phyloP scores from a whole-genome alignment of 768 basidiomycete species.

The Panaeolus papilionaceus region DNA sequence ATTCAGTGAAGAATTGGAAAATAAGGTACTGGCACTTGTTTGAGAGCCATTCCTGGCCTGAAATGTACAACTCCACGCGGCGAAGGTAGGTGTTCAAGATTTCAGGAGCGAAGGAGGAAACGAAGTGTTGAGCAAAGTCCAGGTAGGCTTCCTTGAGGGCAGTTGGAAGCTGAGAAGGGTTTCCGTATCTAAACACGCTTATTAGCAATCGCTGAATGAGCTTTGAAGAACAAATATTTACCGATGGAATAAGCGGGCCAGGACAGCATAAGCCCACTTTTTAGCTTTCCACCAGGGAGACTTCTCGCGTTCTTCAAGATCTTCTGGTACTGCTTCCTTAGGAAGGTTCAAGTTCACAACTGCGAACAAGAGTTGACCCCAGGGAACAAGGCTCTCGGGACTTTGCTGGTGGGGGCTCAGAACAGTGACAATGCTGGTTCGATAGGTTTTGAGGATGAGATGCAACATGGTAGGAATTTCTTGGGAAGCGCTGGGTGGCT shows the following conservation, averaged over 20 bases:
- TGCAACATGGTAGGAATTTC: conserved; percentile 88
- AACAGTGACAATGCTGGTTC: conserved; percentile 77
- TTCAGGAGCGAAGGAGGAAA: conserved; percentile 81
- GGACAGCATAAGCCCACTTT: conserved; percentile 89
- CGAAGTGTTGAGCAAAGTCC: conserved; percentile 79
- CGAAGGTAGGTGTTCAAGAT: conserved; percentile 82
- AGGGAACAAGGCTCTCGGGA: conserved; percentile 79
- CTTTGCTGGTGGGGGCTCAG: conserved; percentile 79
- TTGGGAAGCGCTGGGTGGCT: conserved; percentile 64
- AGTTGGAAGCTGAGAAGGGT: conserved; percentile 84
- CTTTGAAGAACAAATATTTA: conserved; percentile 29
- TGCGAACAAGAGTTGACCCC: conserved; percentile 84
- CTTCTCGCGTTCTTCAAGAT: conserved; percentile 77
- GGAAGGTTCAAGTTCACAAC: conserved; percentile 79
- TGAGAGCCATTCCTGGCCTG: conserved; percentile 77
- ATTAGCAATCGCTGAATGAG: background rate
- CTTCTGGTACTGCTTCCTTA: conserved; percentile 65
- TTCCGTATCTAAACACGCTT: conserved; percentile 66
- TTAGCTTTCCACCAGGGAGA: conserved; percentile 92
- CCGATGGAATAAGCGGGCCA: conserved; percentile 83
- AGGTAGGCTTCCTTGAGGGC: conserved; percentile 73
- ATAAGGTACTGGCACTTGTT: conserved; percentile 87
- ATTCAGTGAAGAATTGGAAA: conserved; percentile 87
- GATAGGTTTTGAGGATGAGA: conserved; percentile 88
- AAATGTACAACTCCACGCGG: conserved; percentile 75